A percentile compares a stretch with the other conserved stretches of the same genome.
phyloP scores from a whole-genome alignment of 2,329 filamentous ascomycete species.

The Clonostachys chloroleuca region DNA sequence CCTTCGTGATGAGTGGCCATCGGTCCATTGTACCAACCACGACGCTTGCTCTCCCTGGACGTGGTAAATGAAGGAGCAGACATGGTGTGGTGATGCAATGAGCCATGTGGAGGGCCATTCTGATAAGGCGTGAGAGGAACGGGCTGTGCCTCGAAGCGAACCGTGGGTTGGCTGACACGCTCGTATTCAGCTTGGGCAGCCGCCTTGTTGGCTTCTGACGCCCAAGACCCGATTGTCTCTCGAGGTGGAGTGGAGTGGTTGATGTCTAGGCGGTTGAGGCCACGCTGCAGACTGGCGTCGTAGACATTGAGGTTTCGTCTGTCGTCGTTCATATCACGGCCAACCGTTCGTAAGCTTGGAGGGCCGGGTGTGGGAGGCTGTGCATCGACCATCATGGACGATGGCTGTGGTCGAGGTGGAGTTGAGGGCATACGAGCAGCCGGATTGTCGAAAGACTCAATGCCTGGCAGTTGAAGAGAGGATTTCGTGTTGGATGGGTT shows the following conservation, averaged over 20 bases:
- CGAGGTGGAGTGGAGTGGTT: conserved; percentile 42
- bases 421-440: not conserved
- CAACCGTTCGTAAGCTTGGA: conserved; percentile 19
- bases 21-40: conserved; percentile 67
- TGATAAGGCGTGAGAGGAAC: conserved; percentile 22
- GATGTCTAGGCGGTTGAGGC: conserved; percentile 64
- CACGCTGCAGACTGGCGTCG: conserved; percentile 63
- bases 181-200: conserved; percentile 49
- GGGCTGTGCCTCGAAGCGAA: conserved; percentile 50
- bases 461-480: conserved; percentile 73
- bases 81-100: conserved; percentile 52
- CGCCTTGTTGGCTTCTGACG: conserved; percentile 49
- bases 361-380: conserved; percentile 30
- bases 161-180: conserved; percentile 38
- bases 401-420: conserved; percentile 45
- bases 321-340: conserved; percentile 28
- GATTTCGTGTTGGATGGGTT: conserved; percentile 48
- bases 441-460: conserved; percentile 81
- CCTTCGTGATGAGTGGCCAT: conserved; percentile 30
- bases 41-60: conserved; percentile 58
- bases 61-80: conserved; percentile 53
- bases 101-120: conserved; percentile 17
- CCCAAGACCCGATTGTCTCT: conserved; percentile 51
- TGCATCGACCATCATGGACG: conserved; percentile 73
- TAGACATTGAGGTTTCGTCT: conserved; percentile 51